Evolutionary conservation across 805 yeast species (phyloP).

Genomic region (Saccharomycopsis fermentans): DNA sequence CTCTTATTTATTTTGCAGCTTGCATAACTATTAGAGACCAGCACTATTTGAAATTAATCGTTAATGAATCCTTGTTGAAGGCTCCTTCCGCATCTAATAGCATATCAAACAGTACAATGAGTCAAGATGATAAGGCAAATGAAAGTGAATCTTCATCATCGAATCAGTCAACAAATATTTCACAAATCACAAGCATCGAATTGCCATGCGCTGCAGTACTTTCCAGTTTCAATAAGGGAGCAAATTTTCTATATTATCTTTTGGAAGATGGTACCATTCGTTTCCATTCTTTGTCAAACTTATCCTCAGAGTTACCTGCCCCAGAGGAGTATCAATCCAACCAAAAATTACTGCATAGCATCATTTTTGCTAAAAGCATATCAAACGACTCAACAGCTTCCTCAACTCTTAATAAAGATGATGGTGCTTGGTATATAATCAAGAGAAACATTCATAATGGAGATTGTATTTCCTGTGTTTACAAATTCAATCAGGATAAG

Average conservation of each 20-base stretch:
- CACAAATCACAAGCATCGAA: not conserved
- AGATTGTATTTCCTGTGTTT: not conserved
- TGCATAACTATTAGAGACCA: conserved; percentile 10
- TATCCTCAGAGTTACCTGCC: not conserved
- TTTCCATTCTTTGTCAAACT: not conserved
- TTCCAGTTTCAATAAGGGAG: not conserved
- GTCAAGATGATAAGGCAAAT: not conserved
- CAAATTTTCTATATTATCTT: not conserved
- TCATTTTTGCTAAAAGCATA: not conserved
- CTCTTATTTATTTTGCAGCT: conserved; percentile 7
- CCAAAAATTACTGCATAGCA: not conserved
- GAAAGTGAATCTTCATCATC: not conserved
- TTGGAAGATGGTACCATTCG: not conserved
- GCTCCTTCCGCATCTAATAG: not conserved
- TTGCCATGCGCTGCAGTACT: not conserved
- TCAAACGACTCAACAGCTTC: not conserved
- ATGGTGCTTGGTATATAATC: not conserved
- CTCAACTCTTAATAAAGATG: not conserved
- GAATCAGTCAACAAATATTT: not conserved
- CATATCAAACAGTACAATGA: not conserved
- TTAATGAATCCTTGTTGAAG: conserved; percentile 2
- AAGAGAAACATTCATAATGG: not conserved
- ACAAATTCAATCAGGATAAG: not conserved
- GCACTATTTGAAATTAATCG: conserved; percentile 8
- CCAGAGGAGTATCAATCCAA: not conserved